phyloP scores from a whole-genome alignment of 495 filamentous ascomycete species.

The Letharia lupina region DNA sequence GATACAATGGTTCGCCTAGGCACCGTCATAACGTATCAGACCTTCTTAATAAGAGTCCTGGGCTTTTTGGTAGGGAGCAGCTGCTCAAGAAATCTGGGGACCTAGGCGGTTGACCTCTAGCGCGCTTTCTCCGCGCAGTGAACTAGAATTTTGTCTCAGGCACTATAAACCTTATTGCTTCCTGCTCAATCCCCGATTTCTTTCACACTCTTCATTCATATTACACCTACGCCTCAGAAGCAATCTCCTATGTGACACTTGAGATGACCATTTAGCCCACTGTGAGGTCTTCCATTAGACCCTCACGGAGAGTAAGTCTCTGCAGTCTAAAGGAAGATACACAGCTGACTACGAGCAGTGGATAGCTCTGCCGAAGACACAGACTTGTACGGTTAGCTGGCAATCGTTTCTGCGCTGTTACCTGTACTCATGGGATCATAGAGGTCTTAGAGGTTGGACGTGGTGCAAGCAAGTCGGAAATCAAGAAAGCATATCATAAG shows the following conservation, averaged over 20 bases:
- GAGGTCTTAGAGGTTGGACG: conserved; percentile 70
- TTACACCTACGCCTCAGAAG: neutral
- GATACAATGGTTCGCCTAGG: neutral
- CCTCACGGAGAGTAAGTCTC: conserved; percentile 8
- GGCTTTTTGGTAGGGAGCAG: neutral
- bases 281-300: neutral
- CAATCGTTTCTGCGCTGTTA: neutral
- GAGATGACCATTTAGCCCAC: neutral
- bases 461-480: conserved; percentile 66
- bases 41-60: no score
- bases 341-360: conserved; percentile 25
- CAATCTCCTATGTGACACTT: neutral
- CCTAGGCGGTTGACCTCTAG: neutral
- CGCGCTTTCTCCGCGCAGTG: neutral
- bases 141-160: no score
- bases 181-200: neutral
- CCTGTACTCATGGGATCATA: conserved; percentile 27
- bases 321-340: neutral
- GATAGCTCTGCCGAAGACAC: conserved; percentile 39
- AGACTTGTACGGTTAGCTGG: conserved; percentile 59
- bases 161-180: neutral
- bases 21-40: conserved; percentile 1
- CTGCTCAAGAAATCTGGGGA: no score
- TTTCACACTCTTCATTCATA: neutral
- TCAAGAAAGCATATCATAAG: conserved; percentile 98